These are phyloP conservation scores for Halophytophthora batemanensis DNA, from an alignment of 352 stramenopile species.

Conservation along the genomic window DNA sequence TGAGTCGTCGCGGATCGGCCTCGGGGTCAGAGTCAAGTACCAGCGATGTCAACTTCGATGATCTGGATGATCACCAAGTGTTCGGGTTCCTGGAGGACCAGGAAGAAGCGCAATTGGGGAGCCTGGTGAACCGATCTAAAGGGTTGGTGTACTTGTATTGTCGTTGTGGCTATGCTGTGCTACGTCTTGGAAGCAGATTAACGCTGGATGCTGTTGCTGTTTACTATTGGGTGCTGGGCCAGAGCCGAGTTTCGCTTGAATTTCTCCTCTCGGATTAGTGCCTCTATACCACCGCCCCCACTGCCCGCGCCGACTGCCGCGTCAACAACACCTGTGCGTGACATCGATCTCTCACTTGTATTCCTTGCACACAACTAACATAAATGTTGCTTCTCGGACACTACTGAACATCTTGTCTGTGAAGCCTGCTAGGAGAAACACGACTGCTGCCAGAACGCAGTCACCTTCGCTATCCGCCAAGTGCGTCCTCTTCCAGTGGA, in stretches of 20 bases:
- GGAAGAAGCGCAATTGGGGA: conserved; percentile 18
- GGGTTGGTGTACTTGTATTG: conserved; percentile 7
- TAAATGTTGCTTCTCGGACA: no score
- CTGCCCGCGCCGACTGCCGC: conserved; percentile 6
- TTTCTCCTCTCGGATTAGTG: conserved; percentile 43
- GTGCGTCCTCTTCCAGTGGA: conserved; percentile 11
- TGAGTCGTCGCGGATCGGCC: conserved; percentile 32
- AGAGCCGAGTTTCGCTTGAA: conserved; percentile 55
- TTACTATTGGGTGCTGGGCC: background rate
- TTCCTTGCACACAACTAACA: no score
- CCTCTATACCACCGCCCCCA: conserved; percentile 10
- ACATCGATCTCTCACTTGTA: background rate
- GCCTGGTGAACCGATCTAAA: conserved; percentile 16
- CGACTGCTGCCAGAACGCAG: conserved; percentile 20
- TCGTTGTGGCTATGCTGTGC: background rate
- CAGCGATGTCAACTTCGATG: conserved; percentile 62
- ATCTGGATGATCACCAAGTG: conserved; percentile 54
- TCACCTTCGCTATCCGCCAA: conserved; percentile 19
- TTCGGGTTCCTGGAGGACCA: conserved; percentile 54
- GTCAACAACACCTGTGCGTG: conserved; percentile 18
- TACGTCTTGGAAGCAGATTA: no score
- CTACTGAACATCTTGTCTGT: no score
- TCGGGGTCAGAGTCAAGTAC: conserved; percentile 46
- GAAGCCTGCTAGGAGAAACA: conserved; percentile 12
- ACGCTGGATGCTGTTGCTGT: background rate